Base-by-base conservation (phyloP, 1,284 basidiomycete genomes). In the Ganoderma sinense region DNA sequence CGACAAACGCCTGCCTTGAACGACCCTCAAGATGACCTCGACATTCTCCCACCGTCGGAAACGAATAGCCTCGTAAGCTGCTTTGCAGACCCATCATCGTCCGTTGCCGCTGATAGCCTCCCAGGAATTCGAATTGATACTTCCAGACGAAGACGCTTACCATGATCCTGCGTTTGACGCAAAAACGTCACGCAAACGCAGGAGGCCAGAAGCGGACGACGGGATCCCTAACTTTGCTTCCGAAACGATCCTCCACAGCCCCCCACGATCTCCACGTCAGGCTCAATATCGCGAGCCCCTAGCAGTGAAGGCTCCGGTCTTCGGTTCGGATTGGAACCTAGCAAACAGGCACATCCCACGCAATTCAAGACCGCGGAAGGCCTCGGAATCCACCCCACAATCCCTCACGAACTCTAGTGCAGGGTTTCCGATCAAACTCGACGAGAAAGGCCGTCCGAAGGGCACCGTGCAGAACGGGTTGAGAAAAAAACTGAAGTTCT, bases 381-480 rank as follows among this genome's bases (percentile, higher is more conserved):
- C n/a, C 31, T 59, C 41, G 26, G 29, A n/a, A 26, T 33, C 68
- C 13, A 39, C 60, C 20, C 16, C 58, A 13, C n/a, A 55, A 26
- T 33, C 31, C 65, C 5, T 26, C 26, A 5, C 26, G 4, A 23
- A 26, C 29, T 16, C 63, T 23, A 14, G 26, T 26, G 18, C 31
- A 29, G 31, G 11, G 43, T 69, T 71, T 36, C 74, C 74, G 4
- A 56, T 78, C 43, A 53, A 64, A 7, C 45, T 76, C 18, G 73
- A 78, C 65, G 66, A 39, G 26, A 69, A 71, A 20, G 74, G 76
- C 11, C 67, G 62, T 13, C 64, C 71, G 11, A 59, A 71, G 41
- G 74, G 69, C 6, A 41, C 67, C 2, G 75, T 76, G 18, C 73
- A 71, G 53, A 61, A 66, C 4, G 76, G 75, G n/a, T 72, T 75